Evolutionary conservation across 192 early-diverging fungal species (phyloP), one percentile per base, ranked within the genome.

Genomic region (Coemansia aciculifera): DNA sequence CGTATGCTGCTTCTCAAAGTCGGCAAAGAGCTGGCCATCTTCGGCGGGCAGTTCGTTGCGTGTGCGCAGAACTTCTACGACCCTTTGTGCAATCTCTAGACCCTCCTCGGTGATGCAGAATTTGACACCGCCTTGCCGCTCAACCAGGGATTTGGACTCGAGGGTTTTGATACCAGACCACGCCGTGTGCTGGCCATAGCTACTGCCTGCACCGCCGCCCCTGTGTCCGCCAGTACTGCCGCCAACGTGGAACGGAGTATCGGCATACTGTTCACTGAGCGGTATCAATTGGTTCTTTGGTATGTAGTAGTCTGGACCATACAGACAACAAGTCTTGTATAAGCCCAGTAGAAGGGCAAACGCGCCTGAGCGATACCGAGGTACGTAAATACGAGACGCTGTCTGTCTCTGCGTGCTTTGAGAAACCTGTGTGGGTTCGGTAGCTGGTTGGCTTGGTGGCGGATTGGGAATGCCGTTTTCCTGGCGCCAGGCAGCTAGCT

Each of bases 121-220:
- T 27, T 80, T 81, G 17, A 87, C 66, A 6, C 80, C 82, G 3
- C 89, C 86, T 44, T 86, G 83, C 40, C 86, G 84, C 46, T 86
- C 87, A 7, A 90, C 88, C 43, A 92, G 75, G 23, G 85, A 87
- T 19, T 93, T 91, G 13, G 87, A 76, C 31, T 87, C 67, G 61
- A 97, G 79, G 0, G 86, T 92, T 62, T 86, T 89, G 78, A 96
- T 92, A 10, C 86, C 84, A 24, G 65, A 85, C 93, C 94, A 97
- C 37, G 89, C 93, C 0, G 90, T 89, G 69, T 92, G 93, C 59
- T 75, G 68, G 21, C 40, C 34, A 31, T 62, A 64, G n/a, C 64
- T 39, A 9, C 46, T 42, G 0, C 48, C 63, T 1, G 62, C 3
- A 0, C 73, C 63, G 23, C 71, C 63, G 15, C 88, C 85, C 77